Percentiles rank a stretch among this genome's conserved stretches.
Conservation (phyloP, 306 rosid genomes). For the Parietaria judaica region DNA sequence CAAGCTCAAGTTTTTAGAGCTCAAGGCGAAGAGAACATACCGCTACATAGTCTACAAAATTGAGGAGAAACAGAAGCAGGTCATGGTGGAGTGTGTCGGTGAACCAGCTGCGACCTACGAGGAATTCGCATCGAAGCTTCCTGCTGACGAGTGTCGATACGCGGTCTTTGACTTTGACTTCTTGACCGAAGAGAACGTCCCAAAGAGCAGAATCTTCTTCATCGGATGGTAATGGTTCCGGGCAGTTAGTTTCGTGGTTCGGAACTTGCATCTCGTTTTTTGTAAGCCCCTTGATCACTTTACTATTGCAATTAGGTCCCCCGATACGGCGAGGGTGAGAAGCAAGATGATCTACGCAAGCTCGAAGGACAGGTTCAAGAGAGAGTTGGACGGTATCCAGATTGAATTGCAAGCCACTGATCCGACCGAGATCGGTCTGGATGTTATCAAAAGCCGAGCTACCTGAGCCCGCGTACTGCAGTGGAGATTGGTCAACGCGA, state of each 20-base stretch:
- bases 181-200: conserved; percentile 43
- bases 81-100: conserved; percentile 40
- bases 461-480: conserved; percentile 11
- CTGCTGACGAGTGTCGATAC: conserved; percentile 43
- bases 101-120: conserved; percentile 37
- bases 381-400: conserved; percentile 48
- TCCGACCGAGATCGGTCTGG: conserved; percentile 42
- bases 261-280: background rate
- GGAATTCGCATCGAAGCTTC: conserved; percentile 37
- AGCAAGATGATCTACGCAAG: conserved; percentile 45
- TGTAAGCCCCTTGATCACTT: background rate
- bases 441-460: conserved; percentile 42
- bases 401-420: conserved; percentile 53
- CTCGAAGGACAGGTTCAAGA: conserved; percentile 44
- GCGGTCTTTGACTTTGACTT: conserved; percentile 48
- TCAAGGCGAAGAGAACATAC: conserved; percentile 44
- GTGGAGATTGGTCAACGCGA: background rate
- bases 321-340: conserved; percentile 40
- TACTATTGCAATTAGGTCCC: conserved; percentile 26
- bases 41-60: conserved; percentile 47
- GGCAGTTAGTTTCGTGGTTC: background rate
- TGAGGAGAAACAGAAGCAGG: conserved; percentile 42
- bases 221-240: conserved; percentile 33
- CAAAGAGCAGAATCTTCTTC: conserved; percentile 46
- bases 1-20: conserved; percentile 39